A percentile compares a stretch with the other conserved stretches of the same genome.
Conservation (phyloP, 2,329 filamentous ascomycete genomes). For the Sphaerulina musiva region DNA sequence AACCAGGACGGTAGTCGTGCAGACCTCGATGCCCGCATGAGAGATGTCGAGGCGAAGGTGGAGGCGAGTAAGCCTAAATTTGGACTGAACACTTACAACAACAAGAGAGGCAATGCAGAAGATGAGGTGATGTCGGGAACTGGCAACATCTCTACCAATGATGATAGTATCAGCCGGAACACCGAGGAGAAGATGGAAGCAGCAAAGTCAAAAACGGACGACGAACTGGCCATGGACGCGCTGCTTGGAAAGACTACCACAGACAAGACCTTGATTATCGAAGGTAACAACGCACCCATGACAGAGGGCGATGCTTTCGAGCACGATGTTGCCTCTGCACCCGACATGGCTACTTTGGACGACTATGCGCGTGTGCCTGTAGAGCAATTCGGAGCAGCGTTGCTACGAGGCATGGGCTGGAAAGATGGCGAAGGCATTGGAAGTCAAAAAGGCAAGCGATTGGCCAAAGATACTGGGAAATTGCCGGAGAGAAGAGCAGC, state of each 20-base stretch:
- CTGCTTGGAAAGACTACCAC: slow-evolving; percentile 36
- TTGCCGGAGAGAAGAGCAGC: slow-evolving; percentile 66
- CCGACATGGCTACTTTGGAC: slow-evolving; percentile 67
- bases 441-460: slow-evolving; percentile 41
- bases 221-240: slow-evolving; percentile 50
- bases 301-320: slow-evolving; percentile 31
- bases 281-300: slow-evolving; percentile 28
- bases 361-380: slow-evolving; percentile 87
- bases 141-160: background rate
- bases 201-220: slow-evolving; percentile 43
- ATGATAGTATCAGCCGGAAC: slow-evolving; percentile 20
- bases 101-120: slow-evolving; percentile 22
- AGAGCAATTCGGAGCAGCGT: slow-evolving; percentile 86
- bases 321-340: slow-evolving; percentile 62
- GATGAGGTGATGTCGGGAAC: slow-evolving; percentile 3
- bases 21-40: slow-evolving; percentile 23
- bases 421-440: slow-evolving; percentile 61
- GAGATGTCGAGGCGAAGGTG: slow-evolving; percentile 23
- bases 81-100: slow-evolving; percentile 45
- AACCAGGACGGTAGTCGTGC: slow-evolving; percentile 27
- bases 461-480: slow-evolving; percentile 48
- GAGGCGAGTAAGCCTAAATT: slow-evolving; percentile 44
- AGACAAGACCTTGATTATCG: slow-evolving; percentile 37
- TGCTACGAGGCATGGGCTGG: slow-evolving; percentile 93
- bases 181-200: slow-evolving; percentile 6